phyloP scores from a whole-genome alignment of 768 basidiomycete species.

The Sarcodon aspratus region DNA sequence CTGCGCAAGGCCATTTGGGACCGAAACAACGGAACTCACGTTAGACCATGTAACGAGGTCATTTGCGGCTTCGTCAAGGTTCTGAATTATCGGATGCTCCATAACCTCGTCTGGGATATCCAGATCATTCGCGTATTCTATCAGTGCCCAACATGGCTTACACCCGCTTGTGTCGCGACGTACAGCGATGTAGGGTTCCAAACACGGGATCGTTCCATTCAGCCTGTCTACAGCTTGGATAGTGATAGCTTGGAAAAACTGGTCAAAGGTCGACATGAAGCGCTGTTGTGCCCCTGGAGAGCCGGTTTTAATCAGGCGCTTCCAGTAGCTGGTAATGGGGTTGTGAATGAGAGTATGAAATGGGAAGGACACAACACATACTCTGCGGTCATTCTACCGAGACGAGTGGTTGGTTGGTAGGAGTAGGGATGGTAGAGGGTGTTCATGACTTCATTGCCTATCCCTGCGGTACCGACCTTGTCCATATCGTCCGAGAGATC shows the following conservation, averaged over 20 bases:
- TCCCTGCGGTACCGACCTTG: constrained; percentile 39
- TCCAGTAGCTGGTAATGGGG: constrained; percentile 44
- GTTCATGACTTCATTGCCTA: constrained; percentile 59
- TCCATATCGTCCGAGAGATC: constrained; percentile 77
- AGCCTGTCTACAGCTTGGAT: constrained; percentile 63
- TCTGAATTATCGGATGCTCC: constrained; percentile 57
- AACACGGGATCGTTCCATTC: constrained; percentile 52
- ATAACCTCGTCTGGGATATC: constrained; percentile 75
- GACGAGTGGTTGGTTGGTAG: constrained; percentile 42
- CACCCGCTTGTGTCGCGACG: constrained; percentile 77
- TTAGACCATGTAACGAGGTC: constrained; percentile 87
- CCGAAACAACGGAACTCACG: constrained; percentile 31
- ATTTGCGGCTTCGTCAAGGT: constrained; percentile 65
- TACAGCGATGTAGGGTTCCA: constrained; percentile 70
- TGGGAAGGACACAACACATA: constrained; percentile 25
- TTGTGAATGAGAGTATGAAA: not conserved
- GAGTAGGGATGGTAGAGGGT: constrained; percentile 56
- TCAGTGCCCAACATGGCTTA: constrained; percentile 72
- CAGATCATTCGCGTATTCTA: constrained; percentile 73
- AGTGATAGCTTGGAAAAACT: constrained; percentile 71
- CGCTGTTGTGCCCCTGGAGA: constrained; percentile 56
- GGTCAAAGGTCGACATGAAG: constrained; percentile 69
- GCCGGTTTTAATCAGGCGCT: constrained; percentile 53
- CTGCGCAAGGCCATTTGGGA: not conserved
- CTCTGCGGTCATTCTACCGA: constrained; percentile 69